Conservation (phyloP, 2,329 filamentous ascomycete genomes). For the Alternaria angustiovoidea region DNA sequence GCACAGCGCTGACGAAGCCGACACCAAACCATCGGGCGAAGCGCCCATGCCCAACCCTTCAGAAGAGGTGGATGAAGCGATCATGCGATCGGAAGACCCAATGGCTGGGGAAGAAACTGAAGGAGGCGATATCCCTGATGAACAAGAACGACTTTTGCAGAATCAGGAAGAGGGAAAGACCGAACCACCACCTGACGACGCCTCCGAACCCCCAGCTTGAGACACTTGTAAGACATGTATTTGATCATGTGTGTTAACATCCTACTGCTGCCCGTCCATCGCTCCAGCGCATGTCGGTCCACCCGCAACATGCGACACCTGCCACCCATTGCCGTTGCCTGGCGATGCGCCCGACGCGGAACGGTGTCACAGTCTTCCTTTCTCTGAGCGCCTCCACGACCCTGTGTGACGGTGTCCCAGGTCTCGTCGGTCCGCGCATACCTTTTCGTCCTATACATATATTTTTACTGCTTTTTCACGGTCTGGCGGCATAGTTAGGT, state of each 20-base stretch:
- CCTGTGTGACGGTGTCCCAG: neutral
- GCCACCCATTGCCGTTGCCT: neutral
- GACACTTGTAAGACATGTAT: neutral
- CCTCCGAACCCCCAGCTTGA: constrained; percentile 12
- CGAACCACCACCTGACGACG: constrained; percentile 7
- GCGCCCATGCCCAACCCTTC: constrained; percentile 31
- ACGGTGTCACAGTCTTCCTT: neutral
- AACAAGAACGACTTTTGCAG: constrained; percentile 34
- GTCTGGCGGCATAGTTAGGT: neutral
- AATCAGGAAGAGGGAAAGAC: constrained; percentile 18
- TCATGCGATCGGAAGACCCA: constrained; percentile 30
- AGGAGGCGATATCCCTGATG: constrained; percentile 26
- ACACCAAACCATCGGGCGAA: constrained; percentile 46
- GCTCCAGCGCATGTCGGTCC: neutral
- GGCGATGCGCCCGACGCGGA: neutral
- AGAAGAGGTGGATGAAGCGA: constrained; percentile 24
- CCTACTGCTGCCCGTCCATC: neutral
- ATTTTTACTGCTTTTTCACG: neutral
- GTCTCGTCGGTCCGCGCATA: neutral
- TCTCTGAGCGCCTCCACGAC: neutral
- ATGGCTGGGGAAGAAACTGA: constrained; percentile 26
- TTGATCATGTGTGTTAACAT: neutral
- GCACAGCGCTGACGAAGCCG: constrained; percentile 47
- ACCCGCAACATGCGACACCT: neutral
- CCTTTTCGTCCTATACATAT: neutral